Base-by-base conservation (phyloP, 2,329 filamentous ascomycete genomes). In the Macrophomina tecta region DNA sequence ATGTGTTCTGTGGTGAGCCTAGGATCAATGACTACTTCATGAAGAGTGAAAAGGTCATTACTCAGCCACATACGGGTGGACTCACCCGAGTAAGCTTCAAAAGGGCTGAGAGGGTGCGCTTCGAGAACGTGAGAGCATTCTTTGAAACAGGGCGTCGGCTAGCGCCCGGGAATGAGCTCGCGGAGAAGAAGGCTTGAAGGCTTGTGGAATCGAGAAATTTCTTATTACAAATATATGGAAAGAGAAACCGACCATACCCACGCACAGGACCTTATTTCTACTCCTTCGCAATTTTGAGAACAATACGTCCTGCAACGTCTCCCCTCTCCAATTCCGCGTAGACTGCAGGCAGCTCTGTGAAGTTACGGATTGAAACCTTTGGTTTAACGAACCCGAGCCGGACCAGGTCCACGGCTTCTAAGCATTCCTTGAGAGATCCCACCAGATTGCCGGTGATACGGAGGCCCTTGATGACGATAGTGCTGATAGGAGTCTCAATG, bases 1-100 rank as follows among this genome's bases (percentile, higher is more conserved):
- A 86, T 68, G 83, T 84, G 1, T 82, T 84, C 51, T 68, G 67
- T 56, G 74, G 82, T 18, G 83, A 85, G 68, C 83, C 82, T 0
- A 72, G 73, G 4, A 73, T 81, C 11, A 74, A 81, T 34, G 74
- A 75, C 0, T 82, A 78, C 51, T 82, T 84, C 46, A 70, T 73
- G 36, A 38, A 38, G 36, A 38, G 36, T 38, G 36, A 38, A 8
- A 38, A 38, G 11, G 78, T 82, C 4, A 72, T 81, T 6, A 62
- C 82, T 1, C 80, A 82, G 70, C 82, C 82, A 5, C 82, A 84
- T 68, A 66, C 82, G 38, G 82, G 79, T 0, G 81, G 80, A 0
- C 64, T 81, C 67, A 84, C 82, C 0, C 79, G 82, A 16, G 66
- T 77, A 51, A 81, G 81, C 0, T 82, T 77, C 4, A 73, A 76